Conservation (phyloP, 2,329 filamentous ascomycete species). For the Fusarium oxysporum region DNA sequence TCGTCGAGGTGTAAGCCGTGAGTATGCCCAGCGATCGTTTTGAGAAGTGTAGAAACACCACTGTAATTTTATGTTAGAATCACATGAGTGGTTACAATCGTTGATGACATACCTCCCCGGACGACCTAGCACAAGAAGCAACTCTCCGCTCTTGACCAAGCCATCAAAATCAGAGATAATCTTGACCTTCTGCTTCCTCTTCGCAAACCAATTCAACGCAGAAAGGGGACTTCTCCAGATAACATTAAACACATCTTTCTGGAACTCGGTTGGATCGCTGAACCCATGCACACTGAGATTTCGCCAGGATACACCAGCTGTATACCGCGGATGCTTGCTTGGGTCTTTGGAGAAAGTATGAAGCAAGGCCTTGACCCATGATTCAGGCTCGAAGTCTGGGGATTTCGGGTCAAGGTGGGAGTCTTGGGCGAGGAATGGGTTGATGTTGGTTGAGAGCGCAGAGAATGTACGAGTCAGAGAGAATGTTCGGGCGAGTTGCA, state of each 20-base stretch:
- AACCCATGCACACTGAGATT: slow-evolving; percentile 75
- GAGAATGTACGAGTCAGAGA: slow-evolving; percentile 30
- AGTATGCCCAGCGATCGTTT: slow-evolving; percentile 82
- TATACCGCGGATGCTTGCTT: slow-evolving; percentile 25
- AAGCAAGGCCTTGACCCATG: slow-evolving; percentile 29
- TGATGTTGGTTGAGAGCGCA: slow-evolving; percentile 20
- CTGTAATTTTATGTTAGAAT: slow-evolving; percentile 47
- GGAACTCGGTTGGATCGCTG: slow-evolving; percentile 73
- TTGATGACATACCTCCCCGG: slow-evolving; percentile 32
- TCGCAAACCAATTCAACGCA: slow-evolving; percentile 63
- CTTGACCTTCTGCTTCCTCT: slow-evolving; percentile 66
- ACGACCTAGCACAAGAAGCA: slow-evolving; percentile 77
- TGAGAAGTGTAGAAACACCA: slow-evolving; percentile 83
- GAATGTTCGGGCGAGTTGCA: slow-evolving; percentile 28
- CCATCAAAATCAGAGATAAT: slow-evolving; percentile 75
- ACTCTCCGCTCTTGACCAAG: slow-evolving; percentile 73
- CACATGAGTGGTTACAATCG: fast-evolving
- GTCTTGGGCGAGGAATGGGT: slow-evolving; percentile 50
- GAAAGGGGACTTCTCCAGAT: slow-evolving; percentile 58
- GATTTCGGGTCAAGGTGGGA: slow-evolving; percentile 59
- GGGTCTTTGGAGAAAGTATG: slow-evolving; percentile 36
- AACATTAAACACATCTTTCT: slow-evolving; percentile 71
- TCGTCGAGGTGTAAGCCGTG: slow-evolving; percentile 79
- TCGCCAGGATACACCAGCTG: slow-evolving; percentile 67
- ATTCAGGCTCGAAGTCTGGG: slow-evolving; percentile 21